Evolutionary conservation across 768 basidiomycete species (phyloP).

Genomic region (Lyophyllum semitale): DNA sequence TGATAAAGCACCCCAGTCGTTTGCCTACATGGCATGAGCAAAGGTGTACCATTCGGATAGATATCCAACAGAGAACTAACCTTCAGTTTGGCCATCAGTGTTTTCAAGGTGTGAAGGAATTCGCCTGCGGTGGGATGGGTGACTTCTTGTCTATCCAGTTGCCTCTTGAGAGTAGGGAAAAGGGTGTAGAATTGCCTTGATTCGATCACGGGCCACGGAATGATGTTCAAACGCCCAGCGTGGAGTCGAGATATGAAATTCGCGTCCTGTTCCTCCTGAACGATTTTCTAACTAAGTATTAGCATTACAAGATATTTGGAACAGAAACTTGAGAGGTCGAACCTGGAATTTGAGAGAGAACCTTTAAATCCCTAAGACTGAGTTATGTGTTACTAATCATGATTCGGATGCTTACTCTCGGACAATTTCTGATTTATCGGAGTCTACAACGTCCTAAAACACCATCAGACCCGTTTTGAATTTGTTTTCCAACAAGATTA

Average conservation of each 20-base stretch:
- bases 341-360: not conserved
- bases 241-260: constrained; percentile 68
- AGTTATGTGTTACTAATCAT: not conserved
- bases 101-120: constrained; percentile 60
- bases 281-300: constrained; percentile 48
- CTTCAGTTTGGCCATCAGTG: constrained; percentile 69
- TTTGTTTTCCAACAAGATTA: no score
- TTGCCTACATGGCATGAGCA: constrained; percentile 38
- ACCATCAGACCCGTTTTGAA: no score
- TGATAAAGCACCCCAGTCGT: constrained; percentile 67
- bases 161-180: constrained; percentile 48
- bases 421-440: constrained; percentile 58
- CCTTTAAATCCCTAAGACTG: not conserved
- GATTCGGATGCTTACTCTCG: constrained; percentile 46
- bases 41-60: not conserved
- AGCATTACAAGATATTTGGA: not conserved
- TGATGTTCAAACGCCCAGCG: constrained; percentile 52
- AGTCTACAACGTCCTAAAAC: constrained; percentile 60
- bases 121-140: constrained; percentile 54
- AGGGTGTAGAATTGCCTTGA: constrained; percentile 60
- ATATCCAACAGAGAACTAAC: constrained; percentile 33
- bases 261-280: constrained; percentile 57
- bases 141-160: constrained; percentile 47
- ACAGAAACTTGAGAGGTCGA: not conserved
- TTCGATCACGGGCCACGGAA: constrained; percentile 72